Base-by-base conservation (phyloP, 768 basidiomycete genomes). In the Mycena floridula region DNA sequence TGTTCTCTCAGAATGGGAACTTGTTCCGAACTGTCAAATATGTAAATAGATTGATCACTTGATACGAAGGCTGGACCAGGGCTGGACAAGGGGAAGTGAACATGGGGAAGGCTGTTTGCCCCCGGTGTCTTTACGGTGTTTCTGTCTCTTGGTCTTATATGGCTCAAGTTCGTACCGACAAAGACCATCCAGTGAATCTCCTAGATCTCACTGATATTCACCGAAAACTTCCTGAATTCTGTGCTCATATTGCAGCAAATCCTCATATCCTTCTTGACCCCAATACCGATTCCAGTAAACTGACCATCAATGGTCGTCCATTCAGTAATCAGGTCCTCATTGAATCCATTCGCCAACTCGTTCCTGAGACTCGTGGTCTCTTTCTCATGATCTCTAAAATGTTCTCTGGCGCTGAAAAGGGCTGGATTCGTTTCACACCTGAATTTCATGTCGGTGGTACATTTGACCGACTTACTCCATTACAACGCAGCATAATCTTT, bases 111-210 rank as follows among this genome's bases (percentile, higher is more conserved):
- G n/a, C n/a, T n/a, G n/a, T n/a, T n/a, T n/a, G n/a, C n/a, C n/a
- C n/a, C n/a, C n/a, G n/a, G n/a, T n/a, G n/a, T n/a, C n/a, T 61
- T 1, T 59, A 59, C 32, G 52, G 47, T 3, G 37, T 45, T 1
- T 49, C 51, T 4, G 45, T 61, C 12, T 59, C 57, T 5, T 54
- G 51, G 43, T 55, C 54, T 4, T 63, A 63, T 46, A 49, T 62
- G 35, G 41, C 36, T 3, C 26, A 23, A 8, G 50, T 56, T 24
- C 52, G 55, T 15, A 30, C 46, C 13, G 44, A 27, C 9, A 39
- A 37, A 12, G 43, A 45, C 6, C n/a, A n/a, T n/a, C n/a, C n/a
- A n/a, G 15, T 38, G 3, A 59, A 60, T 40, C 9, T 54, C 6
- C 44, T 58, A 3, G 28, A 30, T 30, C 9, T n/a, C 9, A n/a